phyloP scores from a whole-genome alignment of 164 flowering plant species.

The Nelumbo lutea region DNA sequence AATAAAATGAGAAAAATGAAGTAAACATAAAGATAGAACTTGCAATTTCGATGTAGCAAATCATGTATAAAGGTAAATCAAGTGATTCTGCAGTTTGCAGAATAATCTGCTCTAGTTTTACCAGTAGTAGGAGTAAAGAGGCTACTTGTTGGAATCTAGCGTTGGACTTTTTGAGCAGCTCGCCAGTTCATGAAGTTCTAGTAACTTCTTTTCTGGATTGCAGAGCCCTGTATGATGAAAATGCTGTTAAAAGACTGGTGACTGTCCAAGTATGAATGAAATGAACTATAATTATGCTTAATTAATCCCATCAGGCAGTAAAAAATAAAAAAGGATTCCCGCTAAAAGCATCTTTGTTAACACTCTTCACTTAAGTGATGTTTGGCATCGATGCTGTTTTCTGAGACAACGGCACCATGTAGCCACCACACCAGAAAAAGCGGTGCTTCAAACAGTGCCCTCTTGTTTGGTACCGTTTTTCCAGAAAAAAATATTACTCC shows the following conservation, averaged over 20 bases:
- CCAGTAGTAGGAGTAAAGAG: background rate
- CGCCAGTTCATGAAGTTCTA: constrained; percentile 66
- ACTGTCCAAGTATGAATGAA: background rate
- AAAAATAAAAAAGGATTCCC: background rate
- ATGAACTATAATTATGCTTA: background rate
- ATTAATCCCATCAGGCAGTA: too few relatives aligned
- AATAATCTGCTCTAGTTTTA: constrained; percentile 1
- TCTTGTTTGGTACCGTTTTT: too few relatives aligned
- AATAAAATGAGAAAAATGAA: background rate
- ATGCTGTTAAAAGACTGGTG: background rate
- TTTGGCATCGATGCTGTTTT: too few relatives aligned
- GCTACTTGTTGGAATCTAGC: constrained; percentile 43
- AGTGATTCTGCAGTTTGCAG: background rate
- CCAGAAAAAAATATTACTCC: too few relatives aligned
- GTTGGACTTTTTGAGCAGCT: constrained; percentile 69
- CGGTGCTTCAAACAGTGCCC: too few relatives aligned
- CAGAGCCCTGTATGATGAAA: constrained; percentile 63
- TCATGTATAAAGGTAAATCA: background rate
- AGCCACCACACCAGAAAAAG: too few relatives aligned
- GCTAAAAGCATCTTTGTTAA: background rate
- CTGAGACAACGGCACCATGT: too few relatives aligned
- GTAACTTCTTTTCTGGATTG: constrained; percentile 67
- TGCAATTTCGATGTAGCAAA: background rate
- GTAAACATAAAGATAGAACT: background rate
- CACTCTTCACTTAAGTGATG: too few relatives aligned